phyloP scores from a whole-genome alignment of 768 basidiomycete genomes.

The Dictyophora rubrovolvata region DNA sequence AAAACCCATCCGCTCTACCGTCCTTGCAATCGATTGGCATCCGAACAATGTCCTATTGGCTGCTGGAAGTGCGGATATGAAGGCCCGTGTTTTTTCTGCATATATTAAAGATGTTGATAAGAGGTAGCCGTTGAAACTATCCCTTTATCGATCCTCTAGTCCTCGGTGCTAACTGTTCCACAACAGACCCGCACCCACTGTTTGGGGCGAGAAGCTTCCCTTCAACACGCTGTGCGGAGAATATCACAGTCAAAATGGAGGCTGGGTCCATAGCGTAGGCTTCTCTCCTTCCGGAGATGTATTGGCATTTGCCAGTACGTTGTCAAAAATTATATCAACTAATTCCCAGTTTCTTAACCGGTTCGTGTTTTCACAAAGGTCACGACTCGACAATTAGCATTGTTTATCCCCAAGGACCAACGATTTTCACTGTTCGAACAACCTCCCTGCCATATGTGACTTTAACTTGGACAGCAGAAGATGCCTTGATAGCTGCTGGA shows the following conservation, averaged over 20 bases:
- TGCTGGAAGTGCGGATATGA: constrained; percentile 95
- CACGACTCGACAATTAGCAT: constrained; percentile 92
- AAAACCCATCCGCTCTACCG: constrained; percentile 94
- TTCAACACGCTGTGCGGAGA: constrained; percentile 98
- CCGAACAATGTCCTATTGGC: constrained; percentile 97
- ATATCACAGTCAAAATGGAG: constrained; percentile 78
- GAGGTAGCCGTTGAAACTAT: constrained; percentile 36
- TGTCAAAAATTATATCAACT: background rate
- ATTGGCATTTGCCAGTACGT: constrained; percentile 86
- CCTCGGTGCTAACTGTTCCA: background rate
- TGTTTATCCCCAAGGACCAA: constrained; percentile 68
- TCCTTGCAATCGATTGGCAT: constrained; percentile 94
- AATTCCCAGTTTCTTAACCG: background rate
- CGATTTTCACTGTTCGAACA: constrained; percentile 63
- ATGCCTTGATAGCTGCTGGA: constrained; percentile 79
- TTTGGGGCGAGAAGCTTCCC: constrained; percentile 97
- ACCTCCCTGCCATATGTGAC: constrained; percentile 75
- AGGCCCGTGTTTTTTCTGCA: constrained; percentile 94
- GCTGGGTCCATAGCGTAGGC: constrained; percentile 93
- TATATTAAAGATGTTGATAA: constrained; percentile 98
- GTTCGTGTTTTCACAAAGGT: constrained; percentile 34
- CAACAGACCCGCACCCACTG: constrained; percentile 68
- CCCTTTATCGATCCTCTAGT: background rate
- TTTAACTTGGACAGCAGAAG: constrained; percentile 78
- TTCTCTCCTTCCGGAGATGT: constrained; percentile 96